Evolutionary conservation across 1,139 yeast genomes (phyloP).

Genomic region (Candida anutae): DNA sequence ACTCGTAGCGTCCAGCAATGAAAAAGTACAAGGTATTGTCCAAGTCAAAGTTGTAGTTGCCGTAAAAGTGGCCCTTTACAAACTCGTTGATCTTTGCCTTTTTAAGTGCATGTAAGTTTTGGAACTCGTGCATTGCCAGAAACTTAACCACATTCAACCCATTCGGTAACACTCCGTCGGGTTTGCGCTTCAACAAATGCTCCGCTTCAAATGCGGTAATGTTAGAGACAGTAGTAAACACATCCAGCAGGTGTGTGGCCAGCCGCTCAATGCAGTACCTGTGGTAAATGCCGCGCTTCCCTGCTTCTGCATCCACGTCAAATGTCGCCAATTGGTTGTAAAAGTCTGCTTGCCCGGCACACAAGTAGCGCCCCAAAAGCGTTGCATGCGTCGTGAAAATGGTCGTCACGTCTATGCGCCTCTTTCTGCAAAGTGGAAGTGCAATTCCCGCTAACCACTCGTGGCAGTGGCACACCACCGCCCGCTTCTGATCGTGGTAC

Average conservation of each 20-base stretch:
- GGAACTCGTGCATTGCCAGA: slow-evolving; percentile 97
- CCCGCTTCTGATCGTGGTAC: slow-evolving; percentile 71
- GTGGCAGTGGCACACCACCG: slow-evolving; percentile 91
- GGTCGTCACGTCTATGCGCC: slow-evolving; percentile 89
- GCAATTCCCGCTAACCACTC: slow-evolving; percentile 99
- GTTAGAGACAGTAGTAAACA: slow-evolving; percentile 94
- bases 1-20: slow-evolving; percentile 96
- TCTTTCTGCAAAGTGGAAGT: slow-evolving; percentile 82
- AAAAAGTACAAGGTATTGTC: slow-evolving; percentile 92
- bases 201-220: slow-evolving; percentile 95
- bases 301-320: slow-evolving; percentile 97
- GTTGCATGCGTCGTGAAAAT: slow-evolving; percentile 98
- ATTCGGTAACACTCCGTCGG: slow-evolving; percentile 96
- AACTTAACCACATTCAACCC: slow-evolving; percentile 94
- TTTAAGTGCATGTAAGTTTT: slow-evolving; percentile 85
- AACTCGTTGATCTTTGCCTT: slow-evolving; percentile 92
- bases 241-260: slow-evolving; percentile 94
- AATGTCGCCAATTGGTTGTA: slow-evolving; percentile 85
- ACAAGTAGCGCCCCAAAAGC: slow-evolving; percentile 83
- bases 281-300: slow-evolving; percentile 94
- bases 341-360: slow-evolving; percentile 95
- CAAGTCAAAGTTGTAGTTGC: slow-evolving; percentile 89
- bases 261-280: slow-evolving; percentile 95
- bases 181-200: slow-evolving; percentile 87
- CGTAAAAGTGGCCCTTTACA: slow-evolving; percentile 94